Conservation (phyloP, 805 yeast species). For the Spathaspora hagerdaliae region DNA sequence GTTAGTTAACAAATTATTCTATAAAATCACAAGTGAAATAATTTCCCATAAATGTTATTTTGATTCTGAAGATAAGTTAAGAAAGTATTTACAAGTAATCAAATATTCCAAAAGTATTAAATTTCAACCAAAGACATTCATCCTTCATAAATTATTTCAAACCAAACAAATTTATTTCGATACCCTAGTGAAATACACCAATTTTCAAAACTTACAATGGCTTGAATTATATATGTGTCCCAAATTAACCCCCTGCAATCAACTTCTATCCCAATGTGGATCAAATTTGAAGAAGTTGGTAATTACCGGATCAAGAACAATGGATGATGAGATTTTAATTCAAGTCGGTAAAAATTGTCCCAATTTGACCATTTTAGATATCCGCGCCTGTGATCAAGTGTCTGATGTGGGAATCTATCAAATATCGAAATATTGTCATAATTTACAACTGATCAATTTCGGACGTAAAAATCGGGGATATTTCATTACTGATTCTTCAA, state of each 20-base stretch:
- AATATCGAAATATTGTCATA: slow-evolving; percentile 58
- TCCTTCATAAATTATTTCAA: slow-evolving; percentile 61
- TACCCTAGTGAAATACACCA: slow-evolving; percentile 31
- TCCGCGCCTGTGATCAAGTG: slow-evolving; percentile 79
- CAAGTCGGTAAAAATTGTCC: slow-evolving; percentile 54
- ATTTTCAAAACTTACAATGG: slow-evolving; percentile 55
- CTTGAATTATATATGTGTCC: slow-evolving; percentile 86
- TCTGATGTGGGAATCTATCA: slow-evolving; percentile 72
- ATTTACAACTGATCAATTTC: slow-evolving; percentile 60
- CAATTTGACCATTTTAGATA: slow-evolving; percentile 59
- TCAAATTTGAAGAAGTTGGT: slow-evolving; percentile 39
- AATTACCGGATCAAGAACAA: slow-evolving; percentile 66
- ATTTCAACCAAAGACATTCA: slow-evolving; percentile 42
- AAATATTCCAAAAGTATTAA: slow-evolving; percentile 12
- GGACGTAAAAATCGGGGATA: slow-evolving; percentile 74
- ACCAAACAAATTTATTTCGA: slow-evolving; percentile 54
- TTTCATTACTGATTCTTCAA: slow-evolving; percentile 65
- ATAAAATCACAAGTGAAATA: slow-evolving; percentile 49
- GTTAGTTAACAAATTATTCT: slow-evolving; percentile 66
- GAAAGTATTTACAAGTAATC: slow-evolving; percentile 12
- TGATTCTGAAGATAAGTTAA: slow-evolving; percentile 14
- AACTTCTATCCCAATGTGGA: slow-evolving; percentile 22
- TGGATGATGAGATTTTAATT: slow-evolving; percentile 58
- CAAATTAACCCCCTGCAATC: slow-evolving; percentile 48
- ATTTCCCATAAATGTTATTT: slow-evolving; percentile 57